Evolutionary conservation across 2,329 filamentous ascomycete genomes (phyloP), one percentile per base, ranked within the genome.

Genomic region (Colletotrichum cereale): DNA sequence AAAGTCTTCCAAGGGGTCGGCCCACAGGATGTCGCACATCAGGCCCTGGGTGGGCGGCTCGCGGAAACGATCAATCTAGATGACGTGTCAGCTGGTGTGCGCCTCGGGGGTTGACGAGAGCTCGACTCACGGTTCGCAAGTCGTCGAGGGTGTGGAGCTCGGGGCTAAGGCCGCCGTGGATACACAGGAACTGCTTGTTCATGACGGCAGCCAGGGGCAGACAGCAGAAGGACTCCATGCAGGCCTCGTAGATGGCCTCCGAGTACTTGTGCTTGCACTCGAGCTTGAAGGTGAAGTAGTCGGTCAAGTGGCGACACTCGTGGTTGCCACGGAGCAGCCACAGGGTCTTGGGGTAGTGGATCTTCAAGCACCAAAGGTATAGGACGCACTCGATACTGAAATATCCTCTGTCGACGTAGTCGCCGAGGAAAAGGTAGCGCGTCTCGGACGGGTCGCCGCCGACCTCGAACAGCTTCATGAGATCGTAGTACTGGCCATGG

Each of bases 251-350:
- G 72, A 99, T 89, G 74, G 89, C 89, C 85, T 98, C 96, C 42
- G 94, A 97, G 85, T 99, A 99, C 84, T 99, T 99, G 89, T 99
- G 96, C 86, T 97, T 98, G 88, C 96, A 99, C 83, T 99, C 96
- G 70, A 99, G 91, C 88, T 99, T 98, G 88, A 99, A 99, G 73
- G 96, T 99, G 85, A 99, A 99, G 88, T 99, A 99, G 81, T 99
- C 96, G 69, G 96, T 99, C 88, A 99, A 89, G 86, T 99, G 96
- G 79, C 96, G 92, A 83, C 96, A 99, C 85, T 99, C 96, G 85
- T 99, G 96, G 84, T 99, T 99, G 76, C 96, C 96, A 78, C 96
- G 93, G 76, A 99, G 90, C 76, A 99, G 88, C 96, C 96, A 99
- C 68, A 99, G 90, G 26, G 94, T 96, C 83, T 98, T 95, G 65